Base-by-base conservation (phyloP, 1,284 basidiomycete genomes). In the Calocybe gambosa region DNA sequence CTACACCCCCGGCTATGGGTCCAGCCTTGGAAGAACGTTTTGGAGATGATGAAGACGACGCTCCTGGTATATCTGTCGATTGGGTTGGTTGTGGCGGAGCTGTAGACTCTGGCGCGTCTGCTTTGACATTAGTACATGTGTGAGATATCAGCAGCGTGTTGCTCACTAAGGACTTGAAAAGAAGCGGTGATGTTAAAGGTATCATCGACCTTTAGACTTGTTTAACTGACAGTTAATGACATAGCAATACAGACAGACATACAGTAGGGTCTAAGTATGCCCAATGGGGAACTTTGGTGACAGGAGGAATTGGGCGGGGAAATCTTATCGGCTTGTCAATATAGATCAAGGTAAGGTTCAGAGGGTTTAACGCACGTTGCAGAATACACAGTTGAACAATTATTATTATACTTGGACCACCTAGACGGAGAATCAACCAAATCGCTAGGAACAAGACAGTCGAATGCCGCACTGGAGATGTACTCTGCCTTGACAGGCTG, bases 1-100 rank as follows among this genome's bases (percentile, higher is more conserved):
- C 60, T 5, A 71, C 67, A 31, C 70, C 70, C 39, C 71, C 71
- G 13, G 66, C 70, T 40, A 73, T 71, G 1, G 70, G 65, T 9
- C 69, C 69, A 41, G 64, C 63, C 40, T 69, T 65, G 2, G 63
- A 59, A 25, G 46, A 39, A 15, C 6, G 2, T 33, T 23, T 29
- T 18, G 55, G 42, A 31, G 49, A 34, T n/a, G 43, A 34, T 15
- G n/a, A 5, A n/a, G 15, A 16, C n/a, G 13, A 39, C 21, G 5
- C 41, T 9, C 12, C 44, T 15, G 50, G 25, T 4, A 8, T 8
- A 34, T n/a, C 13, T 6, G 45, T 25, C 13, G 46, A 20, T 2
- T 19, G 13, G n/a, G 44, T 50, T 1, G 61, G 58, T n/a, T 54
- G 21, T 25, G 54, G 40, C 3, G 56, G 47, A 42, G 51, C 54